Percentiles rank a stretch among this genome's conserved stretches.
Conservation (phyloP, 2,329 filamentous ascomycete genomes). For the Chaetomium globosum region DNA sequence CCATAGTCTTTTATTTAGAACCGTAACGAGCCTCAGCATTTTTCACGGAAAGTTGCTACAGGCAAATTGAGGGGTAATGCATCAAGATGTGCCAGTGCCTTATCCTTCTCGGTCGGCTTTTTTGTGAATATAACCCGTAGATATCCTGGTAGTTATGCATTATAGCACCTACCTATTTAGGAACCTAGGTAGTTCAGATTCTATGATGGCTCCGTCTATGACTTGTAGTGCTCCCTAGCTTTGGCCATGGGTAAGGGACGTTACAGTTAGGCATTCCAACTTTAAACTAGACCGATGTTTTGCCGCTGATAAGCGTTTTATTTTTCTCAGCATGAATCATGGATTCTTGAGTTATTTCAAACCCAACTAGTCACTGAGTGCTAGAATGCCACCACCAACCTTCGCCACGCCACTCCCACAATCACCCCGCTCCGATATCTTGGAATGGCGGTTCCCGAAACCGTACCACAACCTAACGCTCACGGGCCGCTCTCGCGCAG, state of each 20-base stretch:
- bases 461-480: constrained; percentile 48
- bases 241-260: background rate
- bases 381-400: constrained; percentile 24
- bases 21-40: too few species aligned
- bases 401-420: constrained; percentile 52
- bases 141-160: too few species aligned
- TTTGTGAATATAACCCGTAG: too few species aligned
- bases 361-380: background rate
- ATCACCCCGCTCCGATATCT: constrained; percentile 48
- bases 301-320: constrained; percentile 8
- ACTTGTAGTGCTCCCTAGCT: background rate
- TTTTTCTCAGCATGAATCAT: background rate
- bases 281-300: constrained; percentile 16
- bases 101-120: too few species aligned
- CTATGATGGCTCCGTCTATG: background rate
- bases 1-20: too few species aligned
- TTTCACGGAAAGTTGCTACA: too few species aligned
- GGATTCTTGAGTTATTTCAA: background rate
- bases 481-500: constrained; percentile 52
- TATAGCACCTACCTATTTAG: too few species aligned
- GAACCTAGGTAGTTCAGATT: too few species aligned
- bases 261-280: background rate
- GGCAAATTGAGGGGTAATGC: too few species aligned
- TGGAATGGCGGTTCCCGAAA: constrained; percentile 51
- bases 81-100: too few species aligned